Evolutionary conservation across 805 yeast genomes (phyloP), one percentile per base, ranked within the genome.

Genomic region (Ascoidea rubescens): DNA sequence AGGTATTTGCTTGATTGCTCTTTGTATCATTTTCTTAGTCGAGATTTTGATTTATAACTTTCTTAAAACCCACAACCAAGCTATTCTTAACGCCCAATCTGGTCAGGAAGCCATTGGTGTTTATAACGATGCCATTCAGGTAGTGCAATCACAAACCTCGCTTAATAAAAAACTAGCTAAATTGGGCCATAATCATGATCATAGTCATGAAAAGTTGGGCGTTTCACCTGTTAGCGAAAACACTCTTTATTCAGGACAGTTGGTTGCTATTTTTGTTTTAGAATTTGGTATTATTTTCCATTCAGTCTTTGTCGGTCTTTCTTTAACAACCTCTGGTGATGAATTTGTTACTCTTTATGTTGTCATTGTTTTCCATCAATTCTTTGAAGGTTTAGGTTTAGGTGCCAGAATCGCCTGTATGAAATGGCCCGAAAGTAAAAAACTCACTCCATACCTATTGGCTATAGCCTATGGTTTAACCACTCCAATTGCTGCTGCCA

Each of bases 211-310:
- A 21, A 21, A 21, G 28, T 21, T 21, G 28, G 28, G 28, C 28
- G 28, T 21, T 21, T 21, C 28, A 21, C 28, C 28, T 21, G 28
- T 21, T 33, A 50, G 50, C 52, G 46, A 31, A n/a, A 21, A 21
- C 31, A 3, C 28, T 21, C 28, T 21, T 21, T 21, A 21, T 21
- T 21, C 28, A 21, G 28, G 28, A 31, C 72, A 71, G 59, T 56
- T 74, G 49, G 65, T 67, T 45, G 75, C 78, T 1, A 70, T 80
- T 49, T 63, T 80, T 48, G 73, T 82, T 14, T 70, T 84, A 54
- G 91, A 84, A 64, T 82, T 83, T 56, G 91, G 91, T 55, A 74
- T 84, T 47, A 64, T 84, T 12, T 82, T 84, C 71, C 91, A 84
- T 67, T 82, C 89, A 2, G 82, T 84, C 2, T 79, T 84, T 67